A percentile compares a stretch with the other conserved stretches of the same genome.
phyloP scores from a whole-genome alignment of 176 grass and related monocot species.

The Juncus effusus region DNA sequence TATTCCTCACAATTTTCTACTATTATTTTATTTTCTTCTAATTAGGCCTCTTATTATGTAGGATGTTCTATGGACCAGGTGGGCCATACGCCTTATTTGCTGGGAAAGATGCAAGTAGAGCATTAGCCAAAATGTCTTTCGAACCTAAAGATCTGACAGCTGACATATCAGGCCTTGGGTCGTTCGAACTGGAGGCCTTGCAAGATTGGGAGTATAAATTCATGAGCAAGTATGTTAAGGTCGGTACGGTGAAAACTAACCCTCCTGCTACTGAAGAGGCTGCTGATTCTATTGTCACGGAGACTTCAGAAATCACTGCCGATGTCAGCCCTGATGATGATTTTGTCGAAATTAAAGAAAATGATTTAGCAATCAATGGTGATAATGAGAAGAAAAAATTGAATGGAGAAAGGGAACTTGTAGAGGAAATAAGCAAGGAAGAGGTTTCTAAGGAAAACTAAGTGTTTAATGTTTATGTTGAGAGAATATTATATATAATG shows the following conservation, averaged over 20 bases:
- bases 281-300: not conserved
- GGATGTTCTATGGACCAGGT: slow-evolving; percentile 49
- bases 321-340: not conserved
- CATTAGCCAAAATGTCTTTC: slow-evolving; percentile 56
- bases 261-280: not conserved
- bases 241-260: slow-evolving; percentile 40
- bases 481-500: too few relatives aligned
- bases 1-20: not conserved
- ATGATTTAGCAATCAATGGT: not conserved
- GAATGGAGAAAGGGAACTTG: not conserved
- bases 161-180: slow-evolving; percentile 35
- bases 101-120: slow-evolving; percentile 44
- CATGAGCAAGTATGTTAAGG: slow-evolving; percentile 49
- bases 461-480: too few relatives aligned
- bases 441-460: too few relatives aligned
- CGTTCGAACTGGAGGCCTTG: slow-evolving; percentile 38
- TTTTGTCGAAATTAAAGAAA: not conserved
- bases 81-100: slow-evolving; percentile 44
- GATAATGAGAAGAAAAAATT: not conserved
- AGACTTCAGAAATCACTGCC: not conserved
- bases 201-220: slow-evolving; percentile 65
- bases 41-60: slow-evolving; percentile 2
- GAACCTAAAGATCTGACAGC: slow-evolving; percentile 39
- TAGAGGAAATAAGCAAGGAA: not conserved
- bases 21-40: not conserved